phyloP scores from a whole-genome alignment of 2,329 filamentous ascomycete species.

The Capronia americana region DNA sequence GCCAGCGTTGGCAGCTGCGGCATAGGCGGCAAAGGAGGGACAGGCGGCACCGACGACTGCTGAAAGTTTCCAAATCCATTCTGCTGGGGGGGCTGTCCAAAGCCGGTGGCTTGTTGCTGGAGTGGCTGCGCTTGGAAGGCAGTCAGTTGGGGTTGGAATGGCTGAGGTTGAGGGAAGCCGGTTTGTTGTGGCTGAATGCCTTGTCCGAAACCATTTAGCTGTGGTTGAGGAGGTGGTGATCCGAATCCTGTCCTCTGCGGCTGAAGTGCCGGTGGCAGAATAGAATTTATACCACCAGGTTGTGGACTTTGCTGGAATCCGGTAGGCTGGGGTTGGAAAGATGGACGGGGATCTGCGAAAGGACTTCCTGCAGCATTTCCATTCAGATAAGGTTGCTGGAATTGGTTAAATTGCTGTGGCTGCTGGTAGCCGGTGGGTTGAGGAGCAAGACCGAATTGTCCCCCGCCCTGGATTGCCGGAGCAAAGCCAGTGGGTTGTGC shows the following conservation, averaged over 20 bases:
- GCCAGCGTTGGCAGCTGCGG: conserved; percentile 63
- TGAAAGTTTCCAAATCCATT: conserved; percentile 61
- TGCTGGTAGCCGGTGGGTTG: conserved; percentile 58
- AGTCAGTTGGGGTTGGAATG: conserved; percentile 53
- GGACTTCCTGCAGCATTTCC: conserved; percentile 53
- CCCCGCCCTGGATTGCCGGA: conserved; percentile 41
- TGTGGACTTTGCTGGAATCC: conserved; percentile 59
- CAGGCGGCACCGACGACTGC: conserved; percentile 60
- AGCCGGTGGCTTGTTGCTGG: conserved; percentile 37
- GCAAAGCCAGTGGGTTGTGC: conserved; percentile 71
- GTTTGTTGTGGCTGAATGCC: conserved; percentile 67
- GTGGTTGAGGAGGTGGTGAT: conserved; percentile 53
- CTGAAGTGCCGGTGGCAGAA: conserved; percentile 61
- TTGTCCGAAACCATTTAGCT: conserved; percentile 50
- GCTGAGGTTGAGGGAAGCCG: conserved; percentile 57
- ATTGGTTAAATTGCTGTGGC: conserved; percentile 58
- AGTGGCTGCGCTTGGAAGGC: conserved; percentile 56
- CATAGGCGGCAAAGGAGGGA: conserved; percentile 60
- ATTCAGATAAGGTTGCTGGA: conserved; percentile 59
- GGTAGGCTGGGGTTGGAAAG: conserved; percentile 60
- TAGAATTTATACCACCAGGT: conserved; percentile 56
- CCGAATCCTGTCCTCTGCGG: conserved; percentile 55
- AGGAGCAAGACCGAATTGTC: conserved; percentile 50
- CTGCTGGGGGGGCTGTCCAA: conserved; percentile 48
- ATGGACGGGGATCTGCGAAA: conserved; percentile 60